phyloP scores from a whole-genome alignment of 805 yeast species.

The Barnettozyma vustinii region DNA sequence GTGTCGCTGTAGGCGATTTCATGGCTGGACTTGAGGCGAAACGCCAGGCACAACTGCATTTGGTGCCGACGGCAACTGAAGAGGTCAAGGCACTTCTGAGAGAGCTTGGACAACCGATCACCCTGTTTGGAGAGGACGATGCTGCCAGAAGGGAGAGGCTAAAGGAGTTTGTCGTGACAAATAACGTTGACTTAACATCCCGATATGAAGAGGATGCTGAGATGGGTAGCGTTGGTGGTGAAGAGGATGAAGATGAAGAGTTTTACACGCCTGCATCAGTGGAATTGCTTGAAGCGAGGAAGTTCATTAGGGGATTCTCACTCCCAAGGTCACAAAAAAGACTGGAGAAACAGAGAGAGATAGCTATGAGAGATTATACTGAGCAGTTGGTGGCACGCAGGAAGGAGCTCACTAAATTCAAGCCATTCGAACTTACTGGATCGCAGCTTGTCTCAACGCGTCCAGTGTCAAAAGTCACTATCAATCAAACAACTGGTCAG shows the following conservation, averaged over 20 bases:
- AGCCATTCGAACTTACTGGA: constrained; percentile 44
- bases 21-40: constrained; percentile 25
- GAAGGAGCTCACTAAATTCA: constrained; percentile 29
- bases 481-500: constrained; percentile 31
- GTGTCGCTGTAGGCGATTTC: constrained; percentile 25
- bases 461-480: constrained; percentile 57
- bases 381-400: constrained; percentile 45
- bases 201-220: constrained; percentile 18
- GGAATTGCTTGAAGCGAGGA: constrained; percentile 48
- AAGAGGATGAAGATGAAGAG: constrained; percentile 63
- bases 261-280: constrained; percentile 77
- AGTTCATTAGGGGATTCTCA: constrained; percentile 46
- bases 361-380: constrained; percentile 32
- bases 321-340: constrained; percentile 40
- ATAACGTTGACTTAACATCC: constrained; percentile 22
- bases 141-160: constrained; percentile 59
- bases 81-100: constrained; percentile 50
- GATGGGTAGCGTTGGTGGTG: constrained; percentile 27
- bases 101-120: constrained; percentile 50
- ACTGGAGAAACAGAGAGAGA: constrained; percentile 29
- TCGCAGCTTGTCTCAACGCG: constrained; percentile 68
- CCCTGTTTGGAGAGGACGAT: constrained; percentile 52
- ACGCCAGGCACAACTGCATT: constrained; percentile 21
- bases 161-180: constrained; percentile 36
- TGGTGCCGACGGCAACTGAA: constrained; percentile 61